Conservation (phyloP, 805 yeast species). For the Danielia oregonensis region DNA sequence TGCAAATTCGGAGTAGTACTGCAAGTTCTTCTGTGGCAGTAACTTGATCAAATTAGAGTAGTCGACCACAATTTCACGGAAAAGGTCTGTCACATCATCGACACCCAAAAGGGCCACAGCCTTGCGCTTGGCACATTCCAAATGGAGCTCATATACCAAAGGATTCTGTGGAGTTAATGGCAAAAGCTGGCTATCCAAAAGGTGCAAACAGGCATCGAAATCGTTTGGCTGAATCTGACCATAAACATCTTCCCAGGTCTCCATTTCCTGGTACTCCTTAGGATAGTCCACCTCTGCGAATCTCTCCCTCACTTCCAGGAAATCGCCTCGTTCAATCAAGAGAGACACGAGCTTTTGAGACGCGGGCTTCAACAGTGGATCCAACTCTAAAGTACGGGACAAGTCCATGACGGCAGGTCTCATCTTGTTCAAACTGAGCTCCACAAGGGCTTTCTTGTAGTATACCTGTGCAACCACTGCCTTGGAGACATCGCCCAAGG, state of each 20-base stretch:
- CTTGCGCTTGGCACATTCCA: constrained; percentile 18
- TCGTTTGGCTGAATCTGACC: background rate
- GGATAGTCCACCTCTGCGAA: constrained; percentile 10
- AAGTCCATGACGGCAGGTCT: constrained; percentile 51
- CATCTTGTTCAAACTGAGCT: constrained; percentile 54
- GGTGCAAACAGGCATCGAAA: background rate
- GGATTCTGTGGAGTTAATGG: constrained; percentile 43
- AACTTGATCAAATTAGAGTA: constrained; percentile 24
- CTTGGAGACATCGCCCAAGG: background rate
- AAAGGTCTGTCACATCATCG: background rate
- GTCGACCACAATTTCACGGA: constrained; percentile 14
- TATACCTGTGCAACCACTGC: constrained; percentile 36
- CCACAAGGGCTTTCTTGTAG: constrained; percentile 60
- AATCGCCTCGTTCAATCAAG: constrained; percentile 50
- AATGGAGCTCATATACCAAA: constrained; percentile 29
- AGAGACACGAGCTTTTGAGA: constrained; percentile 45
- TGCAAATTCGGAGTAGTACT: constrained; percentile 23
- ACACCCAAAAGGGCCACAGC: background rate
- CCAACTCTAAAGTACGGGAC: constrained; percentile 41
- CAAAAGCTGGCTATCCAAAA: constrained; percentile 6
- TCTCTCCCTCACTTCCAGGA: constrained; percentile 25
- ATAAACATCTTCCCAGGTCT: constrained; percentile 14
- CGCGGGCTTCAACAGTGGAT: constrained; percentile 45
- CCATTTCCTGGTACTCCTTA: constrained; percentile 13
- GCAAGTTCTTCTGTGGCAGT: constrained; percentile 24